phyloP scores from a whole-genome alignment of 371 early-diverging fungal species.

The Zopfochytrium polystomum region DNA sequence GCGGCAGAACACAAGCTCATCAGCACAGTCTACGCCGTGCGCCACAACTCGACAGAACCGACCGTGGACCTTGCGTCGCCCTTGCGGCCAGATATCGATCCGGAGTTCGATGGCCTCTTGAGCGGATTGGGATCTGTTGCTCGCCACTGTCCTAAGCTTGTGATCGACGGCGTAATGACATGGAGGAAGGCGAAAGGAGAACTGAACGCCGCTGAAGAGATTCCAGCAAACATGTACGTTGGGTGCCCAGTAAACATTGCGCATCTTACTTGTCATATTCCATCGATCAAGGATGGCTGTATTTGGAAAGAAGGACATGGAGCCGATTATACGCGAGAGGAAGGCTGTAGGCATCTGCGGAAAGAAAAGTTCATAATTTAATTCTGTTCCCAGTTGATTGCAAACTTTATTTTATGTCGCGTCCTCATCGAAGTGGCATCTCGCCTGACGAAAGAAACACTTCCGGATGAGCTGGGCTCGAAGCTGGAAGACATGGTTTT shows the following conservation, averaged over 20 bases:
- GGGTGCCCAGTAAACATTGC: constrained; percentile 12
- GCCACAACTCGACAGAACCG: constrained; percentile 53
- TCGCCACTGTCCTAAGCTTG: constrained; percentile 76
- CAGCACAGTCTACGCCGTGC: constrained; percentile 38
- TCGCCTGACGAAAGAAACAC: constrained; percentile 64
- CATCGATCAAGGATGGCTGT: constrained; percentile 8
- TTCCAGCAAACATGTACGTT: constrained; percentile 5
- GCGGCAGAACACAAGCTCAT: constrained; percentile 54
- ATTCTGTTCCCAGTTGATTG: constrained; percentile 60
- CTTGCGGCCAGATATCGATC: constrained; percentile 70
- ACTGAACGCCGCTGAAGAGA: constrained; percentile 7
- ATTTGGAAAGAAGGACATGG: constrained; percentile 36
- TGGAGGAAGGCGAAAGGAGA: constrained; percentile 84
- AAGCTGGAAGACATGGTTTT: constrained; percentile 91
- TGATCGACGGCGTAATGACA: constrained; percentile 86
- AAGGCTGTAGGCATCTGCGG: constrained; percentile 41
- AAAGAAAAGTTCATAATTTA: background rate
- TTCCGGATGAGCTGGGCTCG: constrained; percentile 82
- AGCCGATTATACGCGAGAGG: constrained; percentile 50
- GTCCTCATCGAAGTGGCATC: constrained; percentile 80
- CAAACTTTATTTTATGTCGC: constrained; percentile 86
- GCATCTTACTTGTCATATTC: background rate
- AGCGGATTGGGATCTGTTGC: constrained; percentile 78
- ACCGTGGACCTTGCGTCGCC: constrained; percentile 61
- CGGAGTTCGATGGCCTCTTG: constrained; percentile 75